phyloP scores from a whole-genome alignment of 768 basidiomycete genomes.

The Suillus decipiens region DNA sequence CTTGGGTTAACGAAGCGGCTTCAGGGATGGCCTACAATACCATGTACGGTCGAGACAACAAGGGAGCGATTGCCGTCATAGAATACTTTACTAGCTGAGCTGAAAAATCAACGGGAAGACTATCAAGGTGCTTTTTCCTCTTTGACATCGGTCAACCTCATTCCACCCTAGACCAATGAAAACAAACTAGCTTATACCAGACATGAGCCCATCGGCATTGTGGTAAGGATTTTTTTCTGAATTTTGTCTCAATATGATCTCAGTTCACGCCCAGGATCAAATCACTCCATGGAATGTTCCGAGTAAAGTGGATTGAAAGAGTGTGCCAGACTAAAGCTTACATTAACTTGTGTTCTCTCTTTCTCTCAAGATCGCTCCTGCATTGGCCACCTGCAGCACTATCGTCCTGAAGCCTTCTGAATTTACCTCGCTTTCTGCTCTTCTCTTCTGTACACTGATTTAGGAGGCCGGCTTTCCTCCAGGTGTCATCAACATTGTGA shows the following conservation, averaged over 20 bases:
- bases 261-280: slow-evolving; percentile 34
- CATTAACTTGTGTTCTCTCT: slow-evolving; percentile 52
- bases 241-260: slow-evolving; percentile 23
- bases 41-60: slow-evolving; percentile 11
- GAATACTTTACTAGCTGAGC: slow-evolving; percentile 64
- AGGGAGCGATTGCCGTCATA: slow-evolving; percentile 38
- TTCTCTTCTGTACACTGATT: slow-evolving; percentile 51
- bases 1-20: neutral
- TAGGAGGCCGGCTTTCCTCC: slow-evolving; percentile 74
- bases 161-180: slow-evolving; percentile 43
- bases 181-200: slow-evolving; percentile 52
- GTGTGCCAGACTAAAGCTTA: neutral
- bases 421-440: slow-evolving; percentile 69
- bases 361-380: slow-evolving; percentile 74
- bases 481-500: slow-evolving; percentile 77
- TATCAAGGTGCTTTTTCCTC: slow-evolving; percentile 39
- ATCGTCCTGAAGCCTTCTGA: slow-evolving; percentile 84
- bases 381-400: slow-evolving; percentile 76
- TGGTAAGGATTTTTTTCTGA: slow-evolving; percentile 23
- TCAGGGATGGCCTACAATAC: slow-evolving; percentile 13
- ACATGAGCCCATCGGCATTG: slow-evolving; percentile 63
- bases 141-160: slow-evolving; percentile 19
- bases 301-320: slow-evolving; percentile 18
- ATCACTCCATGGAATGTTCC: slow-evolving; percentile 75
- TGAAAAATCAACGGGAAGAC: slow-evolving; percentile 53